A percentile compares a stretch with the other conserved stretches of the same genome.
These are phyloP conservation scores for Hypoxylon sp. DNA, from an alignment of 2,329 filamentous ascomycete genomes.

Conservation along the genomic window DNA sequence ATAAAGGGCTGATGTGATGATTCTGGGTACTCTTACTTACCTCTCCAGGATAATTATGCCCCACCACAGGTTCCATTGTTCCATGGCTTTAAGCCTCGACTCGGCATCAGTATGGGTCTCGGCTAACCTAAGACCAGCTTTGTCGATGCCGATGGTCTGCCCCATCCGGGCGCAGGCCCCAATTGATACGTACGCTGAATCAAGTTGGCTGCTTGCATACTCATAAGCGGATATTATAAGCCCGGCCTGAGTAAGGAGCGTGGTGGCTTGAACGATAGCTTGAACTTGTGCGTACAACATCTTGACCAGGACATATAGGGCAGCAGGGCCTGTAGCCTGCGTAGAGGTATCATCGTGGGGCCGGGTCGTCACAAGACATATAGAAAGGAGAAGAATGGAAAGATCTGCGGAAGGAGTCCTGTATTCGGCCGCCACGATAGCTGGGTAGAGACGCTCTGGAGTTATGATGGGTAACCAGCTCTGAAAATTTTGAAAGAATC, in stretches of 20 bases:
- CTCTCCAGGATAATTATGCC: neutral
- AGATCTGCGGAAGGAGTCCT: neutral
- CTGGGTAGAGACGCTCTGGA: neutral
- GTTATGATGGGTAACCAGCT: neutral
- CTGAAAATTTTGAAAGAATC: neutral
- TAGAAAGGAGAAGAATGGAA: neutral
- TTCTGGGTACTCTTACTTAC: neutral
- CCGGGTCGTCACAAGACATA: neutral
- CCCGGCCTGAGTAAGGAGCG: neutral
- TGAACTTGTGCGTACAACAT: neutral
- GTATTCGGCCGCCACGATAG: neutral
- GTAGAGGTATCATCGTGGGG: neutral
- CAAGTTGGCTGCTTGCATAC: neutral
- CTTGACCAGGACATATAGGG: neutral
- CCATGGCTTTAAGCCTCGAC: neutral
- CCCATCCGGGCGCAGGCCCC: neutral
- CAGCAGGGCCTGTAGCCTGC: neutral
- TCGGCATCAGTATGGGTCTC: neutral
- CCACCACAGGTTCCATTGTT: neutral
- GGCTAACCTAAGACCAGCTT: neutral
- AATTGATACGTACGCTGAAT: neutral
- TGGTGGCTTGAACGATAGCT: neutral
- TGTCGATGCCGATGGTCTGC: neutral
- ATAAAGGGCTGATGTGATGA: neutral
- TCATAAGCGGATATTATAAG: neutral